These are phyloP conservation scores for Suhomyces sp. DNA, from an alignment of 805 yeast genomes.

Conservation along the genomic window DNA sequence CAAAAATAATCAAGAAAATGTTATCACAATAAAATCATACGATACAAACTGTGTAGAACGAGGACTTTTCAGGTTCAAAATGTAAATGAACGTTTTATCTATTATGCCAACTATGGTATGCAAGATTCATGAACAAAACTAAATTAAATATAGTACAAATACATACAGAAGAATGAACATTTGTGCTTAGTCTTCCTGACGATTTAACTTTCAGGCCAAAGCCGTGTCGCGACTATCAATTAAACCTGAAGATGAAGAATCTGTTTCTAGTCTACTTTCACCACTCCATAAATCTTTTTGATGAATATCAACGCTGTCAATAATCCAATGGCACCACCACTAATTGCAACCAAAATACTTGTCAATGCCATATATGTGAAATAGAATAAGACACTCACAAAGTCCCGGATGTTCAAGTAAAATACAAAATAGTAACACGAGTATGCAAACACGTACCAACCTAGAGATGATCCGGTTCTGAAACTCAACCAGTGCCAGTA, in stretches of 20 bases:
- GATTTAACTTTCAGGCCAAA: not conserved
- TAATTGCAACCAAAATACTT: slow-evolving; percentile 59
- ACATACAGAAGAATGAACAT: not conserved
- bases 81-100: not conserved
- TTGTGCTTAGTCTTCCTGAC: not conserved
- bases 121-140: not conserved
- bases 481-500: slow-evolving; percentile 87
- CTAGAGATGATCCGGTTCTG: slow-evolving; percentile 64
- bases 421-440: slow-evolving; percentile 63
- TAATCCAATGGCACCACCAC: slow-evolving; percentile 75
- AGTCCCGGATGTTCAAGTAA: slow-evolving; percentile 59
- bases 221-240: not conserved
- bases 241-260: not conserved
- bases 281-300: slow-evolving; percentile 55
- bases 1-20: not conserved
- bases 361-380: slow-evolving; percentile 69
- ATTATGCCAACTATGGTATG: not conserved
- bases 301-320: slow-evolving; percentile 66
- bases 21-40: slow-evolving; percentile 4
- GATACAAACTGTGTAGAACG: not conserved
- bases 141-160: not conserved
- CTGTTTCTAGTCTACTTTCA: slow-evolving; percentile 50
- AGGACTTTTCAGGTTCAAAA: not conserved
- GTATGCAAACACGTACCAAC: slow-evolving; percentile 66
- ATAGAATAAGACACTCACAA: slow-evolving; percentile 65